Conservation (phyloP, 2,329 filamentous ascomycete genomes). For the Xylariomycetidae sp. region DNA sequence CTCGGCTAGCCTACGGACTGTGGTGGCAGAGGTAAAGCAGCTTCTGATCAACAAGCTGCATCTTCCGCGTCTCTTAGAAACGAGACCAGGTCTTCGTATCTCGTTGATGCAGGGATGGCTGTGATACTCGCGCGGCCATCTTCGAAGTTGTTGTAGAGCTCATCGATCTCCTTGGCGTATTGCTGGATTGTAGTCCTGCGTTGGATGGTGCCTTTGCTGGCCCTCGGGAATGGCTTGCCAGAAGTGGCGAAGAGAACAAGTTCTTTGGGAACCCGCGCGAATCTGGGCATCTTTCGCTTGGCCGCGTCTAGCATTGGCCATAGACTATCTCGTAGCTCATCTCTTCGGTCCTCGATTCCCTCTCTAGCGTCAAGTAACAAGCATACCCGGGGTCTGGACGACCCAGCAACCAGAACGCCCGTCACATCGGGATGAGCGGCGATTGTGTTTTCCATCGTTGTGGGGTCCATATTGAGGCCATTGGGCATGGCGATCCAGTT, state of each 20-base stretch:
- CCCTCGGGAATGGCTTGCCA: neutral
- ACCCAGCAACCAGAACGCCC: conserved; percentile 20
- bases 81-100: too few species aligned
- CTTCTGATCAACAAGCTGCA: too few species aligned
- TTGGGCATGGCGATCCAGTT: conserved; percentile 35
- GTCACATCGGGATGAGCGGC: conserved; percentile 19
- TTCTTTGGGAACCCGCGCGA: neutral
- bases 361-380: conserved; percentile 16
- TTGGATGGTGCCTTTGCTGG: neutral
- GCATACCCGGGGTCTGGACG: conserved; percentile 19
- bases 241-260: neutral
- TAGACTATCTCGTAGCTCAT: neutral
- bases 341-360: neutral
- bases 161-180: neutral
- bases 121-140: too few species aligned
- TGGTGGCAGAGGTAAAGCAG: too few species aligned
- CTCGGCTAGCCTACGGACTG: too few species aligned
- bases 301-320: neutral
- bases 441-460: conserved; percentile 34
- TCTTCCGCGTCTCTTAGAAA: too few species aligned
- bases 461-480: conserved; percentile 34
- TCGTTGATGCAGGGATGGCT: too few species aligned
- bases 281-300: neutral
- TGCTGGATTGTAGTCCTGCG: neutral
- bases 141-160: neutral